Percentiles rank a stretch among this genome's conserved stretches.
Conservation (phyloP, 805 yeast species). For the Phaffomyces opuntiae region DNA sequence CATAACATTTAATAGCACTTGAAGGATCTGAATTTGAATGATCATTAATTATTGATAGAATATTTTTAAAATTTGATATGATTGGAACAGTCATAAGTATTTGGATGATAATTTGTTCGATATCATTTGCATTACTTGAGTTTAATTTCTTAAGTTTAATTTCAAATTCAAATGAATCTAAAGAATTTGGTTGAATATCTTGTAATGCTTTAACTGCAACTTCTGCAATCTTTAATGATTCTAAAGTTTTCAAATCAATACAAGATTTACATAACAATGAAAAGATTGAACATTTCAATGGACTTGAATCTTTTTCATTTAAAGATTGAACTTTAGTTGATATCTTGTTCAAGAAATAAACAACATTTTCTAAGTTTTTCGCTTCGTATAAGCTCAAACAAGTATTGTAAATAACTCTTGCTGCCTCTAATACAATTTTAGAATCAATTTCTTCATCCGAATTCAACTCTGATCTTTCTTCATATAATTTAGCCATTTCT, state of each 20-base stretch:
- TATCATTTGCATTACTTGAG: conserved; percentile 6
- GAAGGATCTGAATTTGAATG: conserved; percentile 20
- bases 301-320: conserved; percentile 12
- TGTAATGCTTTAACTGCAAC: conserved; percentile 21
- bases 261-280: conserved; percentile 23
- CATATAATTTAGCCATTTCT: conserved; percentile 29
- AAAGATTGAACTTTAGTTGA: conserved; percentile 9
- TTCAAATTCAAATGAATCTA: conserved; percentile 26
- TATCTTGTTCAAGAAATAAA: conserved; percentile 15
- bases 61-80: conserved; percentile 15
- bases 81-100: conserved; percentile 28
- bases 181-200: conserved; percentile 20
- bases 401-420: conserved; percentile 29
- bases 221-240: conserved; percentile 16
- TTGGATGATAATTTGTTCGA: conserved; percentile 29
- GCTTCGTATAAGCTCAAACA: conserved; percentile 17
- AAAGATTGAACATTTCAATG: conserved; percentile 20
- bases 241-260: conserved; percentile 17
- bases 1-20: conserved; percentile 27
- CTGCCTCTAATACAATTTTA: conserved; percentile 21
- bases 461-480: conserved; percentile 23
- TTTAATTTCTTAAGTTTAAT: conserved; percentile 19
- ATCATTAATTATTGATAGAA: conserved; percentile 24
- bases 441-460: conserved; percentile 14
- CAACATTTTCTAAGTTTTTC: conserved; percentile 5